Percentiles rank a stretch among this genome's conserved stretches.
These are phyloP conservation scores for Raffaelea deltoideospora DNA, from an alignment of 2,329 filamentous ascomycete species.

Conservation along the genomic window DNA sequence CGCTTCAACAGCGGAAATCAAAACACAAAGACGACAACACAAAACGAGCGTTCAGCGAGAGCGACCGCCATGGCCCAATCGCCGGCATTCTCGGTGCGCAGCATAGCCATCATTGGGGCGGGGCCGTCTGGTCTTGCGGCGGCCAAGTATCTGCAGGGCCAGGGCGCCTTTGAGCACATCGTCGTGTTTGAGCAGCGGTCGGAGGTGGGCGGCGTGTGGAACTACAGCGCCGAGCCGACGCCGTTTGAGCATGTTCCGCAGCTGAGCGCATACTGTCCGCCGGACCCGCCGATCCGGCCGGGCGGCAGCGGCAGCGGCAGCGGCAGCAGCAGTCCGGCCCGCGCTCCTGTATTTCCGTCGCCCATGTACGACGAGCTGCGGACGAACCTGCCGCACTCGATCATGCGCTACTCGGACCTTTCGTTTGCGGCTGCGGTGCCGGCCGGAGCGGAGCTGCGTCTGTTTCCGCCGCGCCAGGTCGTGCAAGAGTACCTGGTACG, in stretches of 20 bases:
- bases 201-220: slow-evolving; percentile 72
- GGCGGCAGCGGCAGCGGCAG: slow-evolving; percentile 7
- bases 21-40: too few relatives aligned
- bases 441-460: slow-evolving; percentile 21
- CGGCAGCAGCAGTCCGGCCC: background rate
- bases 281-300: slow-evolving; percentile 46
- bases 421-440: slow-evolving; percentile 33
- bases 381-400: slow-evolving; percentile 67
- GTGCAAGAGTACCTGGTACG: slow-evolving; percentile 60
- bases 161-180: slow-evolving; percentile 50
- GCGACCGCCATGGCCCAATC: too few relatives aligned
- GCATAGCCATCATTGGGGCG: slow-evolving; percentile 66
- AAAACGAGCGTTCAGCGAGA: too few relatives aligned
- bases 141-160: slow-evolving; percentile 66
- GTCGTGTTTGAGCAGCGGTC: slow-evolving; percentile 70
- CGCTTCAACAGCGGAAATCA: too few relatives aligned
- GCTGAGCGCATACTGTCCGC: slow-evolving; percentile 44
- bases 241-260: slow-evolving; percentile 47
- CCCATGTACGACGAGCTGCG: slow-evolving; percentile 72
- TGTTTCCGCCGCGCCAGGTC: slow-evolving; percentile 59
- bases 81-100: slow-evolving; percentile 33
- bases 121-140: slow-evolving; percentile 66
- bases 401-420: slow-evolving; percentile 70
- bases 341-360: slow-evolving; percentile 53
- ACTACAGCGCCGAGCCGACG: slow-evolving; percentile 44